Base-by-base conservation (phyloP, 768 basidiomycete species). In the Rhizopogon sp. region DNA sequence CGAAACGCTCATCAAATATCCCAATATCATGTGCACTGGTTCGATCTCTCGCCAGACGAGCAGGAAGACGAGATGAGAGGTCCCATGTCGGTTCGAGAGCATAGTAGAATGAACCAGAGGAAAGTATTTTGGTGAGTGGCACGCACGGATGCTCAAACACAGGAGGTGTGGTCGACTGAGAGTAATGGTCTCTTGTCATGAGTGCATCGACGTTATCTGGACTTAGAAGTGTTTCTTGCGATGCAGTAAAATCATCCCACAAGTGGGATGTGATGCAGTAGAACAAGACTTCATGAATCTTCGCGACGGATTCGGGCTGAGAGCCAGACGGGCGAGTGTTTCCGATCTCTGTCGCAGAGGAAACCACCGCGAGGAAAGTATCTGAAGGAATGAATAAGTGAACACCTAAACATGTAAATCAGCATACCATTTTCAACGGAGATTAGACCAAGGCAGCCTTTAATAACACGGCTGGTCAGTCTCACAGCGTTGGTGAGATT, bases 21-120 rank as follows among this genome's bases (percentile, higher is more conserved):
- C 74, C 76, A 8, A 79, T 66, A 61, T 89, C 84, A 58, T 72
- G 73, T 40, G 68, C 66, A 44, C 71, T 59, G 39, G 64, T 71
- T 52, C 66, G 70, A 61, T 79, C 78, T 66, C 82, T 74, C 56
- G 78, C 71, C 49, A 94, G 69, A 3, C 94, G 82, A 35, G 84
- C 79, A 14, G 86, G 75, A 39, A 98, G 76, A 43, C 95, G 76
- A 1, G 91, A 87, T 4, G 93, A 93, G 31, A 98, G 74, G 69
- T 98, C 95, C 92, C 95, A 98, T 6, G 80, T 76, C 0, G 88
- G 81, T 62, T 85, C 85, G 28, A 86, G 65, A 2, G 97, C 87
- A 64, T 90, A 97, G 71, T 98, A 99, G 73, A 99, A 99, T 1
- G 88, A 85, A 5, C 94, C 94, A 22, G 88, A 88, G 31, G 91